Conservation (phyloP, 2,329 filamentous ascomycete genomes). For the Juglanconis juglandina region DNA sequence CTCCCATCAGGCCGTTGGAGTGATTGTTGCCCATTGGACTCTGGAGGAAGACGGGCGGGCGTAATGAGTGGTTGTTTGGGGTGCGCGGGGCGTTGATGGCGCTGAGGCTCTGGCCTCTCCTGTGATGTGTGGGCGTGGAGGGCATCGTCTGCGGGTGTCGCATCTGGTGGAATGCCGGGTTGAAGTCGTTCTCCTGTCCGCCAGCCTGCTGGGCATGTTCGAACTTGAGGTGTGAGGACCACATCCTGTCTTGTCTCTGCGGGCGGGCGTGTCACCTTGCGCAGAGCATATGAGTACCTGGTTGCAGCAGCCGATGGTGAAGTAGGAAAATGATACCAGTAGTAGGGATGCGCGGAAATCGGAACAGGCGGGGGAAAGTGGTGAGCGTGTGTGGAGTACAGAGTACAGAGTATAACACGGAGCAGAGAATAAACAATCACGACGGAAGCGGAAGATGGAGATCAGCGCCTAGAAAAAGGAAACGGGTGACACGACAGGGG, state of each 20-base stretch:
- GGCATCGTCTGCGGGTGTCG: constrained; percentile 11
- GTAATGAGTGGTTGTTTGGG: constrained; percentile 12
- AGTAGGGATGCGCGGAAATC: background rate
- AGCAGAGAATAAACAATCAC: background rate
- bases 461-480: background rate
- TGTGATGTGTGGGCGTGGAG: constrained; percentile 17
- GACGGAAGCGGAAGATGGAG: background rate
- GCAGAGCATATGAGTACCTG: background rate
- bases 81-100: constrained; percentile 15
- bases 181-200: constrained; percentile 11
- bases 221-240: constrained; percentile 17
- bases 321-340: background rate
- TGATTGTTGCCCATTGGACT: constrained; percentile 15
- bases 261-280: background rate
- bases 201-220: constrained; percentile 15
- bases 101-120: constrained; percentile 17
- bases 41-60: constrained; percentile 18
- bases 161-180: constrained; percentile 15
- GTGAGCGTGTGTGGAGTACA: background rate
- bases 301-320: background rate
- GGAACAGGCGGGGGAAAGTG: background rate
- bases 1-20: constrained; percentile 14
- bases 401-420: background rate
- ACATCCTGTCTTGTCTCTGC: constrained; percentile 10
- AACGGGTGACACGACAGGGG: background rate